Percentiles rank a stretch among this genome's conserved stretches.
Evolutionary conservation across 106 monocot species (phyloP).

Genomic region (Amphibolis antarctica): DNA sequence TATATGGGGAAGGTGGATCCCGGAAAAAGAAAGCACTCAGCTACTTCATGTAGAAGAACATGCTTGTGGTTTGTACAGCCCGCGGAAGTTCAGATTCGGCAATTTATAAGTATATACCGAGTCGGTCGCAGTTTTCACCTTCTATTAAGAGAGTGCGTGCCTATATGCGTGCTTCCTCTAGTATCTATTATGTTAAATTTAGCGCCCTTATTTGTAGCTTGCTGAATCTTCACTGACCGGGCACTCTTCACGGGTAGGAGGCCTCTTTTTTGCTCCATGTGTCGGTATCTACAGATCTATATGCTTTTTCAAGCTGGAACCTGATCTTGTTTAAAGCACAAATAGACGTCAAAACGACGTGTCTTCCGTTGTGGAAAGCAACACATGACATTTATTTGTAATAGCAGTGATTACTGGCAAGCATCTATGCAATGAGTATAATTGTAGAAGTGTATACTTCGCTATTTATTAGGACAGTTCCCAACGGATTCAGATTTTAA

Average conservation of each 20-base stretch:
- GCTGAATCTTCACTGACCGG: not conserved
- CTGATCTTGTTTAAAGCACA: not conserved
- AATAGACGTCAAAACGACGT: no score
- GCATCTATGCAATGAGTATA: no score
- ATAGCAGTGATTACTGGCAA: no score
- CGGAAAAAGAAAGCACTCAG: constrained; percentile 54
- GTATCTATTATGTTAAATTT: not conserved
- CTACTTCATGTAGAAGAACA: constrained; percentile 43
- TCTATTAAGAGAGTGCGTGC: not conserved
- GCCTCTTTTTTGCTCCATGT: no score
- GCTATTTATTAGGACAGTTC: no score
- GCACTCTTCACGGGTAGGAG: not conserved
- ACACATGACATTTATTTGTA: no score
- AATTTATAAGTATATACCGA: not conserved
- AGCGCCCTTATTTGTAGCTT: not conserved
- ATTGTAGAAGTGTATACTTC: no score
- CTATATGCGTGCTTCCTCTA: not conserved
- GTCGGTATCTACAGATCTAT: no score
- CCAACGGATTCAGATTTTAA: no score
- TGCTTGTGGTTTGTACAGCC: not conserved
- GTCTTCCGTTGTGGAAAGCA: no score
- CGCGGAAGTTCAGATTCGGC: not conserved
- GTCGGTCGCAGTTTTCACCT: not conserved
- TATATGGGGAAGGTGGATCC: constrained; percentile 57
- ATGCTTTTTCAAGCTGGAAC: not conserved